phyloP scores from a whole-genome alignment of 2,329 filamentous ascomycete genomes.

The Fusarium hostae region DNA sequence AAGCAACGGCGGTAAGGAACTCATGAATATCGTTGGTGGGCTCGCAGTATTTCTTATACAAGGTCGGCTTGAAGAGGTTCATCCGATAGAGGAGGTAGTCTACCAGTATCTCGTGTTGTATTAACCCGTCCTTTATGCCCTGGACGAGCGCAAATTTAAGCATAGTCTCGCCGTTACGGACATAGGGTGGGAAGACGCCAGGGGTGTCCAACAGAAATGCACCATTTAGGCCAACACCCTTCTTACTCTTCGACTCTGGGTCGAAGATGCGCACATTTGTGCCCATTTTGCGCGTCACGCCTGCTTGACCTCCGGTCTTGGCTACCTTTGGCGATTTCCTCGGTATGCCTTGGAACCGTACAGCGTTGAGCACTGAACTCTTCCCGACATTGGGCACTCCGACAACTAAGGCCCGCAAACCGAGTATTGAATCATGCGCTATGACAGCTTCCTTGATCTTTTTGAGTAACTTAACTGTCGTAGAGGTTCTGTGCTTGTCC shows the following conservation, averaged over 20 bases:
- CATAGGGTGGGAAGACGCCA: slow-evolving; percentile 94
- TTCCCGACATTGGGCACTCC: slow-evolving; percentile 99
- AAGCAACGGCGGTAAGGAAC: slow-evolving; percentile 77
- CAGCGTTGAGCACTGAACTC: slow-evolving; percentile 89
- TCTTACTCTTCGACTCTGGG: slow-evolving; percentile 54
- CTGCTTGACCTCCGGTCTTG: slow-evolving; percentile 85
- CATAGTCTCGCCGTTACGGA: slow-evolving; percentile 87
- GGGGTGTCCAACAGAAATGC: slow-evolving; percentile 93
- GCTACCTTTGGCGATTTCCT: slow-evolving; percentile 72
- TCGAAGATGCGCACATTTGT: slow-evolving; percentile 81
- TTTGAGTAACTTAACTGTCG: slow-evolving; percentile 54
- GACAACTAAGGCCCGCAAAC: slow-evolving; percentile 86
- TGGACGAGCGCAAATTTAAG: slow-evolving; percentile 93
- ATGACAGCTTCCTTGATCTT: slow-evolving; percentile 49
- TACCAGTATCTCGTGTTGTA: slow-evolving; percentile 80
- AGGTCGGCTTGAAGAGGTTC: slow-evolving; percentile 71
- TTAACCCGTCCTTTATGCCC: slow-evolving; percentile 88
- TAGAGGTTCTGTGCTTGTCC: slow-evolving; percentile 49
- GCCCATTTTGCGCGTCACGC: slow-evolving; percentile 86
- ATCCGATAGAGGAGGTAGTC: slow-evolving; percentile 91
- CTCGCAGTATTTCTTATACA: slow-evolving; percentile 70
- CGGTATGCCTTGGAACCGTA: slow-evolving; percentile 73
- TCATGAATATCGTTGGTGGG: slow-evolving; percentile 88
- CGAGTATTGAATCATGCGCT: slow-evolving; percentile 70
- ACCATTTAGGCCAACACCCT: slow-evolving; percentile 60